Percentiles rank a stretch among this genome's conserved stretches.
These are phyloP conservation scores for Phytophthora syringae DNA, from an alignment of 352 stramenopile genomes.

Conservation along the genomic window DNA sequence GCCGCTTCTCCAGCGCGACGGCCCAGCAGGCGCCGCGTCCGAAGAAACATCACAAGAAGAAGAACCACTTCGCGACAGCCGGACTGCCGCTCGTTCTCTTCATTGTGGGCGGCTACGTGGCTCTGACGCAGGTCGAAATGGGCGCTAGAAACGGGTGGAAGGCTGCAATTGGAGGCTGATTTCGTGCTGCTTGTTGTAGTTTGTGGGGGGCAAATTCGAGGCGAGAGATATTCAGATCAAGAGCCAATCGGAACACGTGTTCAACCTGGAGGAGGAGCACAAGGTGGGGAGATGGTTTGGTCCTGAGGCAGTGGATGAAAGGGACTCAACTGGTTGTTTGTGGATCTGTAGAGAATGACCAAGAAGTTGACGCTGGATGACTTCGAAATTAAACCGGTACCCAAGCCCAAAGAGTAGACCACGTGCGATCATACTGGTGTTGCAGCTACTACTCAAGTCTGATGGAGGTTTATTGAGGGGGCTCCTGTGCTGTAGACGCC, in stretches of 20 bases:
- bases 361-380: constrained; percentile 84
- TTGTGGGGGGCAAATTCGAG: constrained; percentile 86
- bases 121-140: constrained; percentile 67
- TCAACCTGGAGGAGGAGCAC: constrained; percentile 89
- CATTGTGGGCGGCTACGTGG: constrained; percentile 78
- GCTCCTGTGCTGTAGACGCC: too few relatives aligned
- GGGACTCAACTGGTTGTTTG: neutral
- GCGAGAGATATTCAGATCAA: constrained; percentile 82
- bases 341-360: constrained; percentile 86
- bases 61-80: constrained; percentile 68
- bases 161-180: neutral
- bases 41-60: constrained; percentile 61
- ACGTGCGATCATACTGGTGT: too few relatives aligned
- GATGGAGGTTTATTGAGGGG: too few relatives aligned
- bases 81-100: constrained; percentile 85
- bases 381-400: constrained; percentile 88
- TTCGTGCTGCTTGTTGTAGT: constrained; percentile 44
- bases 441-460: too few relatives aligned
- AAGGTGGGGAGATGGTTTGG: constrained; percentile 49
- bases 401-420: constrained; percentile 49
- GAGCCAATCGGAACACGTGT: constrained; percentile 80
- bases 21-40: constrained; percentile 15
- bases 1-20: constrained; percentile 31
- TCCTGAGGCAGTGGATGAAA: neutral
- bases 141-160: neutral